Conservation (phyloP, 2,329 filamentous ascomycete genomes). For the Xenoacremonium recifei region DNA sequence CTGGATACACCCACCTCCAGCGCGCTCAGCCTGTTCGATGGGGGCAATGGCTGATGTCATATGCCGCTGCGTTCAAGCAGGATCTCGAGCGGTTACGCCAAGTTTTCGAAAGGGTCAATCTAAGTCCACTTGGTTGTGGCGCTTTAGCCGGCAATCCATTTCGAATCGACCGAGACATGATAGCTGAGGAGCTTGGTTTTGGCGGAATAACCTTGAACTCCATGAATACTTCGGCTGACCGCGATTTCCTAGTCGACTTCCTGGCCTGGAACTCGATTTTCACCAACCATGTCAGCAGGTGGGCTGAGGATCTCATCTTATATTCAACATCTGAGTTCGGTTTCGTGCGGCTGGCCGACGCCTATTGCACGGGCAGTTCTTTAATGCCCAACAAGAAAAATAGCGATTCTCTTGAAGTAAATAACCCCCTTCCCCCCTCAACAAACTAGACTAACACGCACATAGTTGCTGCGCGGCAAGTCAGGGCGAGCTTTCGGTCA, state of each 20-base stretch:
- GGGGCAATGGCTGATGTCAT: conserved; percentile 56
- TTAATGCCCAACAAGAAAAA: conserved; percentile 34
- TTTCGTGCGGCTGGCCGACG: conserved; percentile 21
- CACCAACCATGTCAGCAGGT: conserved; percentile 70
- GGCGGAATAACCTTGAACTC: conserved; percentile 67
- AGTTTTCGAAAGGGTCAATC: conserved; percentile 64
- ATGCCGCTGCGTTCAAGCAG: conserved; percentile 67
- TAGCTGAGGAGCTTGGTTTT: conserved; percentile 66
- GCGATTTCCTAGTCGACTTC: conserved; percentile 71
- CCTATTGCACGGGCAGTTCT: conserved; percentile 20
- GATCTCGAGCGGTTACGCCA: conserved; percentile 78
- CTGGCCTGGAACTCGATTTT: conserved; percentile 69
- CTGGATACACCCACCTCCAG: conserved; percentile 21
- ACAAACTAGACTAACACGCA: no score
- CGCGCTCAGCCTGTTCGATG: conserved; percentile 18
- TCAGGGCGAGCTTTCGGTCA: conserved; percentile 23
- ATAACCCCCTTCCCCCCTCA: no score
- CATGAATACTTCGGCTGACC: conserved; percentile 67
- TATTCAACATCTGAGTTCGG: conserved; percentile 24
- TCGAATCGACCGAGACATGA: conserved; percentile 28
- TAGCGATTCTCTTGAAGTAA: no score
- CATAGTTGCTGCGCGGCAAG: conserved; percentile 29
- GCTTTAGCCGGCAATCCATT: conserved; percentile 75
- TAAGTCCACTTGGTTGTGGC: conserved; percentile 68
- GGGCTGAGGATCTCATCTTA: conserved; percentile 72